A percentile compares a stretch with the other conserved stretches of the same genome.
These are phyloP conservation scores for Ogataea paraovalis DNA, from an alignment of 805 yeast species.

Conservation along the genomic window DNA sequence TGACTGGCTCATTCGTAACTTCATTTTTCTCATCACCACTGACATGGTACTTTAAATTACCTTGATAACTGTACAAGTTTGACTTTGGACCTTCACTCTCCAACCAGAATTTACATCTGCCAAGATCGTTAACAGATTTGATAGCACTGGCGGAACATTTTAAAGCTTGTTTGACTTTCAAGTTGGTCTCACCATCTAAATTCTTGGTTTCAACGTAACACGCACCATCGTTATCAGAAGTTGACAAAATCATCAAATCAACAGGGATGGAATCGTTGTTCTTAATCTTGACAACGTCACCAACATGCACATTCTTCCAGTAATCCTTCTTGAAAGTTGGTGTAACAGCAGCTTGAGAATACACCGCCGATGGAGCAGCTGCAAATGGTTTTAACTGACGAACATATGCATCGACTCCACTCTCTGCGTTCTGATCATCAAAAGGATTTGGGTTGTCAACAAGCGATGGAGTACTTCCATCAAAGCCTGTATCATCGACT, in stretches of 20 bases:
- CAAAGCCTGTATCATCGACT: constrained; percentile 7
- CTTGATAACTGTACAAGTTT: constrained; percentile 72
- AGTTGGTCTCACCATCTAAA: constrained; percentile 76
- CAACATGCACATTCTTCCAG: constrained; percentile 76
- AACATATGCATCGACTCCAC: constrained; percentile 4
- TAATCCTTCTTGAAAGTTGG: constrained; percentile 38
- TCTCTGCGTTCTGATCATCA: constrained; percentile 13
- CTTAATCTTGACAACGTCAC: constrained; percentile 64
- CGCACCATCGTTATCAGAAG: constrained; percentile 64
- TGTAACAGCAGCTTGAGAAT: constrained; percentile 4
- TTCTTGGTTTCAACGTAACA: constrained; percentile 78
- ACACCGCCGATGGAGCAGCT: constrained; percentile 19
- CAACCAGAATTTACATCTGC: constrained; percentile 56
- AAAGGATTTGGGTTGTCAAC: constrained; percentile 22
- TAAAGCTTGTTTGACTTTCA: constrained; percentile 72
- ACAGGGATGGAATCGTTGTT: constrained; percentile 78
- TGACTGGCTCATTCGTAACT: constrained; percentile 55
- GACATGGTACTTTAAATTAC: constrained; percentile 50
- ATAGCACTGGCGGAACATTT: constrained; percentile 44
- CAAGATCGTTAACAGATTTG: constrained; percentile 42
- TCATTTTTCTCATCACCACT: constrained; percentile 36
- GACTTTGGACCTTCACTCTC: constrained; percentile 85
- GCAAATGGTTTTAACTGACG: constrained; percentile 27
- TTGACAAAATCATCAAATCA: constrained; percentile 61
- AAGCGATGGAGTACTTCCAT: constrained; percentile 15